Percentiles rank a stretch among this genome's conserved stretches.
Conservation (phyloP, 2,329 filamentous ascomycete genomes). For the Fusarium penzigii region DNA sequence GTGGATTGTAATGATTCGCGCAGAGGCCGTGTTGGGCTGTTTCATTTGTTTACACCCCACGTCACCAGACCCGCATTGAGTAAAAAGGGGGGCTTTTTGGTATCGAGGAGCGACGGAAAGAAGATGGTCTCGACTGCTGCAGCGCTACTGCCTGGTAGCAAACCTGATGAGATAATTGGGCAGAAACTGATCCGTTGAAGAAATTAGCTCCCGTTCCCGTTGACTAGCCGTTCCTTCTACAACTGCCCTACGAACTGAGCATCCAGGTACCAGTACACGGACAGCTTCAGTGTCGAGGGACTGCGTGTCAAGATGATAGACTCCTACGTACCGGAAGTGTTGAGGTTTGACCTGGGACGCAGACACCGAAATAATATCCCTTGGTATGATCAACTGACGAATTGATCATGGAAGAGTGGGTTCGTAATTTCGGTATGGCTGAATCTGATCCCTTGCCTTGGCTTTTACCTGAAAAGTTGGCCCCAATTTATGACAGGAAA, state of each 20-base stretch:
- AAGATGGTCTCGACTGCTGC: slow-evolving; percentile 3
- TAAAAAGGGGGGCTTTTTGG: slow-evolving; percentile 29
- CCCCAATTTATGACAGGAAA: neutral
- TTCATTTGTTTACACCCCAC: slow-evolving; percentile 34
- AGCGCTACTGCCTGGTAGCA: neutral
- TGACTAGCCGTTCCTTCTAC: neutral
- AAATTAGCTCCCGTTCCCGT: slow-evolving; percentile 23
- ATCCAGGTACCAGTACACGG: neutral
- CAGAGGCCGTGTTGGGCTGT: slow-evolving; percentile 23
- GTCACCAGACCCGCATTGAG: slow-evolving; percentile 20
- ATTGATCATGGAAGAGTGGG: neutral
- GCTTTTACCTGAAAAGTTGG: neutral
- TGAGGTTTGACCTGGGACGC: no score
- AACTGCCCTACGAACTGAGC: neutral
- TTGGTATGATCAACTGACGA: neutral
- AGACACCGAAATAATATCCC: neutral
- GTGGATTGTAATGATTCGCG: slow-evolving; percentile 14
- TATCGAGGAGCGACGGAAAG: slow-evolving; percentile 18
- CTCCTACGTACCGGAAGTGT: slow-evolving; percentile 9
- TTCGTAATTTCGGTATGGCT: neutral
- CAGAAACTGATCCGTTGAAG: slow-evolving; percentile 7
- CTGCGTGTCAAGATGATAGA: slow-evolving; percentile 3
- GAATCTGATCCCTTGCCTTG: neutral
- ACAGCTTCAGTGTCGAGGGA: neutral
- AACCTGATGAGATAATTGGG: neutral